phyloP scores from a whole-genome alignment of 1,139 yeast genomes.

The Candida glucosophila region DNA sequence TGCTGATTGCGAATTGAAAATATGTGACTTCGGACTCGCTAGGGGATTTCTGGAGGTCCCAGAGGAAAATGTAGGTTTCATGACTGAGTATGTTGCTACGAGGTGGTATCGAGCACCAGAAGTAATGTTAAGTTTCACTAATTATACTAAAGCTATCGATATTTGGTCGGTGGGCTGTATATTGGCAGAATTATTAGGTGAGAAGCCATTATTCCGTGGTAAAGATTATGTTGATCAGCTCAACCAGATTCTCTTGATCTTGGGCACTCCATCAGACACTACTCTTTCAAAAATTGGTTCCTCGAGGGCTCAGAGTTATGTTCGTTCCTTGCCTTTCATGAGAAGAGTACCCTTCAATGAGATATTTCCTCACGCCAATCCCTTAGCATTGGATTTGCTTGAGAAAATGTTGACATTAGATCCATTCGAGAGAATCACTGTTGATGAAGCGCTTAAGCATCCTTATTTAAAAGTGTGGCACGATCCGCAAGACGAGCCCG shows the following conservation, averaged over 20 bases:
- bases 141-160: slow-evolving; percentile 92
- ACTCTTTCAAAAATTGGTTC: slow-evolving; percentile 82
- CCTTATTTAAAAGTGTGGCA: slow-evolving; percentile 93
- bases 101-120: slow-evolving; percentile 98
- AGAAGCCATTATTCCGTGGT: slow-evolving; percentile 88
- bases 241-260: slow-evolving; percentile 72
- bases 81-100: slow-evolving; percentile 98
- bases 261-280: slow-evolving; percentile 88
- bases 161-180: slow-evolving; percentile 98
- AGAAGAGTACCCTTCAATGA: slow-evolving; percentile 69
- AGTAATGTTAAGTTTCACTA: slow-evolving; percentile 87
- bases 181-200: slow-evolving; percentile 85
- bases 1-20: slow-evolving; percentile 85
- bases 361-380: slow-evolving; percentile 78
- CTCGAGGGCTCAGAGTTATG: slow-evolving; percentile 85
- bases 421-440: slow-evolving; percentile 80
- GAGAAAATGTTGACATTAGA: slow-evolving; percentile 80
- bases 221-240: slow-evolving; percentile 93
- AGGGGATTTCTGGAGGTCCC: slow-evolving; percentile 48
- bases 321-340: slow-evolving; percentile 75
- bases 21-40: slow-evolving; percentile 88
- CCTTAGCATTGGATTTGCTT: slow-evolving; percentile 76
- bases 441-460: slow-evolving; percentile 81
- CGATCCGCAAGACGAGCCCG: slow-evolving; percentile 92
- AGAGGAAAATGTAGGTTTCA: slow-evolving; percentile 73